Base-by-base conservation (phyloP, 305 asterid species). In the Caryopteris hybrid region DNA sequence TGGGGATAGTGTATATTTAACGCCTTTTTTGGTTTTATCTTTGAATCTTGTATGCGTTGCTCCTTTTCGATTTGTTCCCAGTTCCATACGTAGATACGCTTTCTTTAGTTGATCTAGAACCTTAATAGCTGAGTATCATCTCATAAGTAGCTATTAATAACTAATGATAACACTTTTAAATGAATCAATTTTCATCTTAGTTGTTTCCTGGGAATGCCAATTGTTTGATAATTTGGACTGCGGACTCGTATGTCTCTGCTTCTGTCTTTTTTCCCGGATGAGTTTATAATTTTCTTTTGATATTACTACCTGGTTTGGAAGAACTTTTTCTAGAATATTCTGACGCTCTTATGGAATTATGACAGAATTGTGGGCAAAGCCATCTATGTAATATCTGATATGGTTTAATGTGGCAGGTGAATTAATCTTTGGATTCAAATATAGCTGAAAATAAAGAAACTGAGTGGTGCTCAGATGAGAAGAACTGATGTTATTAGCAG, bases 401-500 rank as follows among this genome's bases (percentile, higher is more conserved):
- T 48, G 58, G 53, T 47, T 71, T 75, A 64, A 57, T 45, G 11
- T 51, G 14, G 64, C 80, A 84, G 96, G 87, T 62, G 74, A 74
- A 16, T 64, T 51, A 10, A 39, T 60, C 64, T 57, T 29, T 52
- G 47, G 60, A 53, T 46, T 52, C 29, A 18, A 10, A 67, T 39
- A 64, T 64, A 79, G 72, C 67, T 51, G 68, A 45, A 73, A 69
- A 56, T 20, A 76, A 74, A 66, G 69, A 42, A 62, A 64, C 65
- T 74, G 64, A 62, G 43, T 71, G 81, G 71, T 83, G 86, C 57
- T 70, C 87, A 76, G 89, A 91, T 93, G 96, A 85, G 86, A 85
- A 85, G 91, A 77, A 79, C 96, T 79, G 87, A 94, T 94, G 99
- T 79, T 94, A 87, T 86, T 91, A 52, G 96, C 99, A 74, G 94